Base-by-base conservation (phyloP, 805 yeast species). In the Hyphopichia homilentoma region DNA sequence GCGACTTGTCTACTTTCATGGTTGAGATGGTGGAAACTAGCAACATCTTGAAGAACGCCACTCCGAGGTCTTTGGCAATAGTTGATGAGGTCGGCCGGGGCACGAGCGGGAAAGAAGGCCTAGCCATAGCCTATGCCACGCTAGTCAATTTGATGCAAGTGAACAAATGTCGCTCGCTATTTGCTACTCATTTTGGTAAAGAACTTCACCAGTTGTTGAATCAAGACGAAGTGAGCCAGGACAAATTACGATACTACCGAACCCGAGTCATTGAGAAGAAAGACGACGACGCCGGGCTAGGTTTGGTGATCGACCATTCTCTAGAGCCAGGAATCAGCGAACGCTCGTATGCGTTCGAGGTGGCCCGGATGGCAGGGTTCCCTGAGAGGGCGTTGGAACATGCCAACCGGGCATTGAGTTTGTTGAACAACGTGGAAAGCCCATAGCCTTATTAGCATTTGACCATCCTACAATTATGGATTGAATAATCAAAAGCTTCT, bases 31-130 rank as follows among this genome's bases (percentile, higher is more conserved):
- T 66, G 21, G 90, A 84, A 44, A 79, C 87, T 35, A 68, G 75
- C 26, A 68, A 71, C 26, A 83, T 84, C 25, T 51, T 84, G 36
- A 50, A 62, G 8, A 45, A 62, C 9, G 79, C 84, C 19, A 73
- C 95, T 0, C 48, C 62, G 1, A 60, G 64, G 12, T 79, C 86
- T 1, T 58, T 84, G 32, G 80, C 85, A 1, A 61, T 84, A 2
- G 65, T 84, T 25, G 94, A 84, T 51, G 94, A 84, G 42, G 74
- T 84, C 21, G 94, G 94, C 1, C 65, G 96, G 33, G 96, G 96
- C 0, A 88, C 96, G 0, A 82, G 94, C 34, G 81, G 86, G 0
- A 66, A 65, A 32, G 96, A 88, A 58, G 96, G 96, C 1, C 65
- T 84, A 4, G 83, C 95, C 1, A 79, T 88, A 34, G 95, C 96